Conservation (phyloP, 768 basidiomycete species). For the Termitomyces sp. region DNA sequence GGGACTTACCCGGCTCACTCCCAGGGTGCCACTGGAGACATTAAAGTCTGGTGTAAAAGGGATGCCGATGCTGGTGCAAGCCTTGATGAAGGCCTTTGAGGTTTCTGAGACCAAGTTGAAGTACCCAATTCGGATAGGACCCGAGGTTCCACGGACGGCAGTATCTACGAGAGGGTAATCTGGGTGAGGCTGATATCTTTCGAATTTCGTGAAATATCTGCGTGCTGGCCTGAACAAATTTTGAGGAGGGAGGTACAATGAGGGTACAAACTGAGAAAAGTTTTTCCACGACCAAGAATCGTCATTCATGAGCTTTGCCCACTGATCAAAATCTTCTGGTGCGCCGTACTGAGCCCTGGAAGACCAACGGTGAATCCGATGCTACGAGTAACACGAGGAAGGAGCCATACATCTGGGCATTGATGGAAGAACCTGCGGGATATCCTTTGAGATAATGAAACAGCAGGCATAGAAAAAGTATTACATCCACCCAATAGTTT, state of each 20-base stretch:
- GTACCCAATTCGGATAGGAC: slow-evolving; percentile 60
- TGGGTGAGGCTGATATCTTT: slow-evolving; percentile 48
- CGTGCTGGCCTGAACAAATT: not conserved
- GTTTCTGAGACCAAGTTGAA: slow-evolving; percentile 40
- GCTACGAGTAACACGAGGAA: not conserved
- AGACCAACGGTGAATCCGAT: not conserved
- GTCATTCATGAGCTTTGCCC: slow-evolving; percentile 50
- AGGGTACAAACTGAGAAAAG: slow-evolving; percentile 35
- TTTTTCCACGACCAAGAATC: slow-evolving; percentile 59
- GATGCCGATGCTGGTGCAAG: slow-evolving; percentile 50
- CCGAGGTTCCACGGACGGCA: slow-evolving; percentile 41
- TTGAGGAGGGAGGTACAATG: not conserved
- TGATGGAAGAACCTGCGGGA: slow-evolving; percentile 54
- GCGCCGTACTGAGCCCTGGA: slow-evolving; percentile 60
- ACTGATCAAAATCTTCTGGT: slow-evolving; percentile 69
- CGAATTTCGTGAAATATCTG: slow-evolving; percentile 69
- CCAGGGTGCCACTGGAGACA: slow-evolving; percentile 51
- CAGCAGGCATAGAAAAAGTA: slow-evolving; percentile 18
- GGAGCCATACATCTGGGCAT: slow-evolving; percentile 44
- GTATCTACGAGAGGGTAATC: slow-evolving; percentile 48
- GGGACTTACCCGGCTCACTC: slow-evolving; percentile 50
- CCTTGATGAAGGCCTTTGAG: slow-evolving; percentile 49
- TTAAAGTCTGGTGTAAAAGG: slow-evolving; percentile 61
- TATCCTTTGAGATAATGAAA: not conserved
- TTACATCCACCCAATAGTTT: slow-evolving; percentile 68